A percentile compares a stretch with the other conserved stretches of the same genome.
Evolutionary conservation across 2,329 filamentous ascomycete species (phyloP).

Genomic region (Nannizzia gypsea): DNA sequence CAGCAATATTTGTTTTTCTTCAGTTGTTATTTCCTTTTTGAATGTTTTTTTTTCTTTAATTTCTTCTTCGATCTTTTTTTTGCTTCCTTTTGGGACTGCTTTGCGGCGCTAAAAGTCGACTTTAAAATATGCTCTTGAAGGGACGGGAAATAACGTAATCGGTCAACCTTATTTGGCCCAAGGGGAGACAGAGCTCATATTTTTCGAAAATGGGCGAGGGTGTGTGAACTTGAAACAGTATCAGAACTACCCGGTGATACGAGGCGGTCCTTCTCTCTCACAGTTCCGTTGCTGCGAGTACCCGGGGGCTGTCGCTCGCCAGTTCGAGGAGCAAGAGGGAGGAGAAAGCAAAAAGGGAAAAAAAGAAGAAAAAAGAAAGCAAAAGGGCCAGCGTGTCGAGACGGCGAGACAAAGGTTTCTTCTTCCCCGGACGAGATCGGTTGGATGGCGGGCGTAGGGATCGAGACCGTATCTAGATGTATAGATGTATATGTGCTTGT

Average conservation of each 20-base stretch:
- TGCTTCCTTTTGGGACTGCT: neutral
- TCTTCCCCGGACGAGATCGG: neutral
- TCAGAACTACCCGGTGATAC: neutral
- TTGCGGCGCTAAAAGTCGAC: conserved; percentile 1
- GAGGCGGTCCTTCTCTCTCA: neutral
- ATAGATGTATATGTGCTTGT: neutral
- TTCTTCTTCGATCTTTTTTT: neutral
- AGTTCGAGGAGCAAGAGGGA: neutral
- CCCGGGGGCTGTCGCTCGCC: neutral
- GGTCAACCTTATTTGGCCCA: conserved; percentile 1
- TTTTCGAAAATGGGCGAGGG: neutral
- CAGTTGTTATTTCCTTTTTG: neutral
- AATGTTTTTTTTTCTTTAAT: neutral
- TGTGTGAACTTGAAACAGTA: neutral
- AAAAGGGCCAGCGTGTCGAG: neutral
- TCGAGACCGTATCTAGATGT: neutral
- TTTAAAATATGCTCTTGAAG: conserved; percentile 3
- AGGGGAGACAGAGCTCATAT: neutral
- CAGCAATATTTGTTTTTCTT: neutral
- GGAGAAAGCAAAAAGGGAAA: neutral
- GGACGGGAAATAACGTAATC: conserved; percentile 5
- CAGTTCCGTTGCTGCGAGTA: neutral
- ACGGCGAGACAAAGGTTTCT: neutral
- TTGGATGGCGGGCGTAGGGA: neutral
- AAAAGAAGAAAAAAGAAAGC: neutral